phyloP scores from a whole-genome alignment of 352 stramenopile genomes.

The Globisporangium irregulare region DNA sequence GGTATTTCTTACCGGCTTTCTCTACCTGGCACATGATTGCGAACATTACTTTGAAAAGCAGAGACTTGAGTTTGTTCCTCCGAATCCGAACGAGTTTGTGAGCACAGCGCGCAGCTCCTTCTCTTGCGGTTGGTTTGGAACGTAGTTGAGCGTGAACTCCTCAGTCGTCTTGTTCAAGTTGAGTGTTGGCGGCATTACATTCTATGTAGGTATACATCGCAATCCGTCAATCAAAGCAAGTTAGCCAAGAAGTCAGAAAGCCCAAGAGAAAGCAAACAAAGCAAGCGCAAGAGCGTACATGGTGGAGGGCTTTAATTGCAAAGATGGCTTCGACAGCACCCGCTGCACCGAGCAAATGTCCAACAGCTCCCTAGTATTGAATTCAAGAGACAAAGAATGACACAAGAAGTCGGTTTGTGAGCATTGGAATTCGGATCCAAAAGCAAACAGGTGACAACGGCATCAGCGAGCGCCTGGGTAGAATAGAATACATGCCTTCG shows the following conservation, averaged over 20 bases:
- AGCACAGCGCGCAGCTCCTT: conserved; percentile 79
- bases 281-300: conserved; percentile 40
- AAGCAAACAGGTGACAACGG: background rate
- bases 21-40: background rate
- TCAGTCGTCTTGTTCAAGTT: conserved; percentile 87
- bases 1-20: background rate
- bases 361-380: conserved; percentile 84
- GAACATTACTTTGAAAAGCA: conserved; percentile 65
- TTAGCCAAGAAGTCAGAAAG: background rate
- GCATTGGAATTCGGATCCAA: background rate
- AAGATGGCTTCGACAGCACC: conserved; percentile 96
- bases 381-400: background rate
- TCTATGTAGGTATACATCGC: conserved; percentile 27
- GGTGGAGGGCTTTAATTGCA: conserved; percentile 89
- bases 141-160: conserved; percentile 87
- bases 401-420: background rate
- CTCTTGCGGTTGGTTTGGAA: conserved; percentile 61
- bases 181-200: conserved; percentile 91
- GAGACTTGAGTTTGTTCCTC: conserved; percentile 93
- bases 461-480: background rate
- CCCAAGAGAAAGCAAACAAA: background rate
- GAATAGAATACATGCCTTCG: conserved; percentile 43
- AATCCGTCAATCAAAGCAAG: background rate
- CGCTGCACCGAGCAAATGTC: conserved; percentile 95
- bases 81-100: conserved; percentile 98